phyloP scores from a whole-genome alignment of 345 rosid species.

The Gossypium ekmanianum region DNA sequence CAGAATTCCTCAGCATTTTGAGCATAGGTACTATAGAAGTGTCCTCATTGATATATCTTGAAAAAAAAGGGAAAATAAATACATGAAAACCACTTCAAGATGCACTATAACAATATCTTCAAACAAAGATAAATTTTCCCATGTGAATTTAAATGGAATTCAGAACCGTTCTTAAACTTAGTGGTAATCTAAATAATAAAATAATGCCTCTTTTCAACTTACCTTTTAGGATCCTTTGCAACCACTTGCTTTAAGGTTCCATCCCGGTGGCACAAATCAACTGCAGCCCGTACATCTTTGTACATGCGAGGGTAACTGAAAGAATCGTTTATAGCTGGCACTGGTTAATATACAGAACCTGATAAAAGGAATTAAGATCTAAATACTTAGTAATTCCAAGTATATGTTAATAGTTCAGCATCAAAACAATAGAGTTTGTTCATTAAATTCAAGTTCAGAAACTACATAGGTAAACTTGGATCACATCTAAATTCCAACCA shows the following conservation, averaged over 20 bases:
- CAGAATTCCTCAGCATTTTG: slow-evolving; percentile 86
- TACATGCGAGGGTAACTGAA: slow-evolving; percentile 77
- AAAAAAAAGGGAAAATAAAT: slow-evolving; percentile 10
- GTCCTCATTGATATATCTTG: slow-evolving; percentile 87
- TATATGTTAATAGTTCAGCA: neutral
- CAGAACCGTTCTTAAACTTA: slow-evolving; percentile 10
- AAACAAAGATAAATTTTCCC: neutral
- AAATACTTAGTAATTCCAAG: neutral
- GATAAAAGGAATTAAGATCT: neutral
- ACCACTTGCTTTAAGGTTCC: slow-evolving; percentile 98
- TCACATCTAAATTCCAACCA: neutral
- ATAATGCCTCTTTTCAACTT: slow-evolving; percentile 17
- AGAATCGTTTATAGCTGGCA: slow-evolving; percentile 9
- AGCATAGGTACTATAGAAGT: slow-evolving; percentile 70
- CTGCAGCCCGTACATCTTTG: slow-evolving; percentile 92
- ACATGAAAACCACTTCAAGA: neutral
- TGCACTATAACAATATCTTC: neutral
- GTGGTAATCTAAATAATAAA: neutral
- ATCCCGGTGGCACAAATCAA: slow-evolving; percentile 98
- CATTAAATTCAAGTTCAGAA: neutral
- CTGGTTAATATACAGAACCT: neutral
- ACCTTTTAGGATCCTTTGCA: slow-evolving; percentile 76
- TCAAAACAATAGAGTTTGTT: neutral
- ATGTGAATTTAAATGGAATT: neutral
- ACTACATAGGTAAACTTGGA: neutral